These are phyloP conservation scores for Incumbomyces delicatus DNA, from an alignment of 2,329 filamentous ascomycete genomes.

Conservation along the genomic window DNA sequence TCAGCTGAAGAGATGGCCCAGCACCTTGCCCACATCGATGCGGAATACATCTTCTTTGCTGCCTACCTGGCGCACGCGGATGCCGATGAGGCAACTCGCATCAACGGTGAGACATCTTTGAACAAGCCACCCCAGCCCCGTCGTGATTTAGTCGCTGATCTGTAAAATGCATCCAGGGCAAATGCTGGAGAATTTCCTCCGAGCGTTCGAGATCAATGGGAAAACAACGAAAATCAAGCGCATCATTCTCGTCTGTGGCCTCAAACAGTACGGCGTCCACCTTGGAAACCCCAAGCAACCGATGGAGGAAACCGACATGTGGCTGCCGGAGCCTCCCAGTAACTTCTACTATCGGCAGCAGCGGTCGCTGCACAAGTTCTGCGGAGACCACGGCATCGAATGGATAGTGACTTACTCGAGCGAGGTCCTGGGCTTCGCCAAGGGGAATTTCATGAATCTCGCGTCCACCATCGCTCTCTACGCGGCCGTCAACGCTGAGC, in stretches of 20 bases:
- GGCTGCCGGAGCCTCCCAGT: conserved; percentile 21
- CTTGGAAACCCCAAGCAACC: conserved; percentile 40
- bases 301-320: conserved; percentile 38
- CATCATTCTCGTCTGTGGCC: conserved; percentile 41
- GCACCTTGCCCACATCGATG: not conserved
- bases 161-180: too few species aligned
- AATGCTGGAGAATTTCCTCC: conserved; percentile 42
- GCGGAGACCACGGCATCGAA: conserved; percentile 23
- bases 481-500: conserved; percentile 15
- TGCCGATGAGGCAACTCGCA: conserved; percentile 25
- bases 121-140: too few species aligned
- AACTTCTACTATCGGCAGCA: conserved; percentile 48
- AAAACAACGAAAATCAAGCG: conserved; percentile 38
- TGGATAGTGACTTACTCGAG: conserved; percentile 38
- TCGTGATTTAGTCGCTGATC: too few species aligned
- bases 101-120: conserved; percentile 33
- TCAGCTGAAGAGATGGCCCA: not conserved
- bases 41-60: conserved; percentile 23
- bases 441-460: conserved; percentile 35
- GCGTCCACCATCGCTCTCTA: conserved; percentile 34
- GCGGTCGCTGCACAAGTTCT: conserved; percentile 30
- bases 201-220: conserved; percentile 35
- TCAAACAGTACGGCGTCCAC: conserved; percentile 47
- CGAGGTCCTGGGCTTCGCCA: conserved; percentile 36
- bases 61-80: conserved; percentile 34